phyloP scores from a whole-genome alignment of 2,329 filamentous ascomycete genomes.

The Claviceps africana region DNA sequence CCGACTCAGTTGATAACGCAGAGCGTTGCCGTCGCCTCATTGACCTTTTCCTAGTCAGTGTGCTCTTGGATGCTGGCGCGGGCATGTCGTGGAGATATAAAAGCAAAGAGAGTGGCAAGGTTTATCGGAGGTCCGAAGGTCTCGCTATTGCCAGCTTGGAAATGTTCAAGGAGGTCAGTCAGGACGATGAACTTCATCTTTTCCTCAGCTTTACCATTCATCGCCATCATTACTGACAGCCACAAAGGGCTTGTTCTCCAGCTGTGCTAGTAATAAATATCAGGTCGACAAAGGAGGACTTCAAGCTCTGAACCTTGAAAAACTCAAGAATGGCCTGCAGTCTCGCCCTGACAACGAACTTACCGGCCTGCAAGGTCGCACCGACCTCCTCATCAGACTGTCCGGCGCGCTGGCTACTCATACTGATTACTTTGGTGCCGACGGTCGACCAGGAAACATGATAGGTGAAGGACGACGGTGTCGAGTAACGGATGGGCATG shows the following conservation, averaged over 20 bases:
- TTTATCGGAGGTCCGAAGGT: slow-evolving; percentile 77
- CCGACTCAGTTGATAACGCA: slow-evolving; percentile 51
- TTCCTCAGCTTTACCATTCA: no score
- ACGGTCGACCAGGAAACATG: slow-evolving; percentile 84
- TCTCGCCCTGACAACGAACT: slow-evolving; percentile 69
- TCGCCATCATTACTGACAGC: background rate
- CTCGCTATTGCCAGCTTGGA: slow-evolving; percentile 64
- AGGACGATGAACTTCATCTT: background rate
- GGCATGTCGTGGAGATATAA: slow-evolving; percentile 87
- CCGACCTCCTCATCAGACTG: slow-evolving; percentile 63
- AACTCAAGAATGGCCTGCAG: slow-evolving; percentile 71
- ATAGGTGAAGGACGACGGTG: slow-evolving; percentile 49
- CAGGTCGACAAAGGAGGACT: slow-evolving; percentile 82
- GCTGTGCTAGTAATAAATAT: slow-evolving; percentile 63
- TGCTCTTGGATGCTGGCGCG: slow-evolving; percentile 75
- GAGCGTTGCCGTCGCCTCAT: slow-evolving; percentile 64
- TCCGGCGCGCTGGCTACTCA: slow-evolving; percentile 61
- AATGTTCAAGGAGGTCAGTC: slow-evolving; percentile 74
- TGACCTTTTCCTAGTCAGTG: slow-evolving; percentile 66
- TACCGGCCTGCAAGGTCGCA: slow-evolving; percentile 72
- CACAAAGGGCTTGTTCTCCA: slow-evolving; percentile 63
- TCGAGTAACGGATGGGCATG: background rate
- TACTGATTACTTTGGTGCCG: slow-evolving; percentile 67
- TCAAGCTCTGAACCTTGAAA: slow-evolving; percentile 56
- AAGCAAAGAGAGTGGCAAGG: slow-evolving; percentile 71